Evolutionary conservation across 2,329 filamentous ascomycete genomes (phyloP), one percentile per base, ranked within the genome.

Genomic region (Diaporthe vaccinii): DNA sequence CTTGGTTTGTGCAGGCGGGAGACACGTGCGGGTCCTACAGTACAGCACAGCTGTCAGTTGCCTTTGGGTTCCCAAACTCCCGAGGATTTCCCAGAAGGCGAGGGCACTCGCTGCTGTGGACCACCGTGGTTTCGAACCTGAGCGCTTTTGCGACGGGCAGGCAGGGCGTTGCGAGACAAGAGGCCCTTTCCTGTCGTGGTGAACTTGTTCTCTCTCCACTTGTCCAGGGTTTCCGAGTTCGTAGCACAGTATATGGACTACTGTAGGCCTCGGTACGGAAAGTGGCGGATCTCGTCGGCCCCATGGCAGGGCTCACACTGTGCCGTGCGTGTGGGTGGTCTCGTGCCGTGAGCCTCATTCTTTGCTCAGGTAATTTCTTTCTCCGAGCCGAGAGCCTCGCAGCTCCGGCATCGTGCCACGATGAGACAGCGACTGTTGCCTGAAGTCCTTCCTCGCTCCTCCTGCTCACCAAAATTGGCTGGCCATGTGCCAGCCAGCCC

Each of bases 351-450:
- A 41, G 65, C 65, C 49, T 49, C 65, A 69, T n/a, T 17, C 15
- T 44, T 41, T 25, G 49, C 14, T 9, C 20, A 39, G 5, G 44
- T 39, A 31, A 69, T 69, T 55, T n/a, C 65, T 55, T 68, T 68
- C 46, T 68, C 65, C 65, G 65, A 69, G 65, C 65, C 65, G 65
- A 69, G 65, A 31, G 34, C 49, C 65, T 69, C 49, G 49, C 65
- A 49, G 41, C 65, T 31, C 49, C 65, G 49, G 28, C 49, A 69
- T 69, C 65, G 49, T 69, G n/a, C 49, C 65, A 69, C 31, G 17
- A 22, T 28, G 65, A 55, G 65, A 69, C 65, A 55, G 22, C 22
- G n/a, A n/a, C 49, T 55, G 65, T 55, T 69, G 65, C 65, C 49
- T 69, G 46, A 17, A 12, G 41, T 65, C 61, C 61, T 34, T 7